These are phyloP conservation scores for Phytophthora quininea DNA, from an alignment of 352 stramenopile genomes.

Conservation along the genomic window DNA sequence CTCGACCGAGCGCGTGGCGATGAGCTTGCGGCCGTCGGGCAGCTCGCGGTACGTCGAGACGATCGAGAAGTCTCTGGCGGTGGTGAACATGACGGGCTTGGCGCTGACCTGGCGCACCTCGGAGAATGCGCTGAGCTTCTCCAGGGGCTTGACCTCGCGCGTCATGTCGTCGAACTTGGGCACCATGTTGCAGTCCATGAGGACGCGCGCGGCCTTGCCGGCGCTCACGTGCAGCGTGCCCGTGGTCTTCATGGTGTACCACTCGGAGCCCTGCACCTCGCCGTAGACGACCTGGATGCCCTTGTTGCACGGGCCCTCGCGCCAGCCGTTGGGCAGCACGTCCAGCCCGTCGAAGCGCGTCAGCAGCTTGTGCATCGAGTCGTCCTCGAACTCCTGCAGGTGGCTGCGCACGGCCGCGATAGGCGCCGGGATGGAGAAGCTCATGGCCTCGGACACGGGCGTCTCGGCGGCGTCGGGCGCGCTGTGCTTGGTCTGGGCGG, in stretches of 20 bases:
- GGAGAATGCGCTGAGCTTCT: slow-evolving; percentile 67
- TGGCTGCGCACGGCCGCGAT: slow-evolving; percentile 54
- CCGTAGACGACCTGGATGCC: slow-evolving; percentile 80
- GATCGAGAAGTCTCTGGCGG: slow-evolving; percentile 75
- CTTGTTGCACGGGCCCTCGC: slow-evolving; percentile 63
- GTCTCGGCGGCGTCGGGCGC: slow-evolving; percentile 33
- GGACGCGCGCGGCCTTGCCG: slow-evolving; percentile 51
- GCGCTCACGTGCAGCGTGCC: slow-evolving; percentile 62
- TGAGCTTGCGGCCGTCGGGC: slow-evolving; percentile 56
- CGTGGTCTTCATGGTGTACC: slow-evolving; percentile 79
- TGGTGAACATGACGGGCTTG: slow-evolving; percentile 81
- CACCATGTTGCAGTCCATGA: slow-evolving; percentile 64
- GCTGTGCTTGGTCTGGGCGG: slow-evolving; percentile 39
- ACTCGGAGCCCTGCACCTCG: slow-evolving; percentile 61
- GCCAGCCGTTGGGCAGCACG: slow-evolving; percentile 70
- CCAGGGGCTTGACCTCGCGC: slow-evolving; percentile 63
- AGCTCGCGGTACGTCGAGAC: slow-evolving; percentile 61
- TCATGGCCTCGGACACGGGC: slow-evolving; percentile 40
- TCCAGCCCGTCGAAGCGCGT: slow-evolving; percentile 63
- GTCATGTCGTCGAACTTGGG: slow-evolving; percentile 86
- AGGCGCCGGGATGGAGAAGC: slow-evolving; percentile 56
- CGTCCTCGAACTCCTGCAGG: slow-evolving; percentile 61
- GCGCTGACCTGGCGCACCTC: slow-evolving; percentile 67
- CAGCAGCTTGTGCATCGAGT: slow-evolving; percentile 59
- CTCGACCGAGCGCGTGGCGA: slow-evolving; percentile 78